Evolutionary conservation across 345 rosid genomes (phyloP).

Genomic region (Excoecaria cochinchinensis): DNA sequence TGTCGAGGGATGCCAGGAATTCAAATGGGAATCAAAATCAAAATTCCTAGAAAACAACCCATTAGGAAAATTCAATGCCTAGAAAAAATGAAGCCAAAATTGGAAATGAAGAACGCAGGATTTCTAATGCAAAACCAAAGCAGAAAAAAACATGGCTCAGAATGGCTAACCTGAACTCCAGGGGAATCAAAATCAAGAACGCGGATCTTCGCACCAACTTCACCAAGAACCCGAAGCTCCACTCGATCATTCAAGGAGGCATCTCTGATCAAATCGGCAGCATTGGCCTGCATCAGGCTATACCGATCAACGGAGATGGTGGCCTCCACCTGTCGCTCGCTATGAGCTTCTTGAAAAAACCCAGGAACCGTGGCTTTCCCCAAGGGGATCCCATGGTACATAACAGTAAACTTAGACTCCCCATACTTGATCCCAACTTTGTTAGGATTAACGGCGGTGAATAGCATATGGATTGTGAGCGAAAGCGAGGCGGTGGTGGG

Average conservation of each 20-base stretch:
- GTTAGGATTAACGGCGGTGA: conserved; percentile 90
- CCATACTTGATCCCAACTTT: conserved; percentile 96
- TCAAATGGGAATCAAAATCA: not conserved
- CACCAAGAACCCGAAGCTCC: conserved; percentile 77
- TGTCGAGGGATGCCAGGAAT: not conserved
- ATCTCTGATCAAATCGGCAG: conserved; percentile 68
- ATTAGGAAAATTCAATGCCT: not conserved
- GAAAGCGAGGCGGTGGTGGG: conserved; percentile 56
- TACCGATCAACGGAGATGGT: conserved; percentile 78
- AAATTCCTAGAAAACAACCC: not conserved
- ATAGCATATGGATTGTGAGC: conserved; percentile 66
- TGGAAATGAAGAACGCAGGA: not conserved
- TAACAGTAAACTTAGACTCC: conserved; percentile 89
- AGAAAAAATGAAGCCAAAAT: not conserved
- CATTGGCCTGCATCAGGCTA: conserved; percentile 78
- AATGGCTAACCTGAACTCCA: conserved; percentile 68
- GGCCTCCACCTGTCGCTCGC: conserved; percentile 68
- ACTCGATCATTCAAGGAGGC: conserved; percentile 87
- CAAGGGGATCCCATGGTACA: conserved; percentile 88
- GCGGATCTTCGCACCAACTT: conserved; percentile 94
- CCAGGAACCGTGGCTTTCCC: conserved; percentile 91
- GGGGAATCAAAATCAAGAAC: conserved; percentile 90
- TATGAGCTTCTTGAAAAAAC: conserved; percentile 86
- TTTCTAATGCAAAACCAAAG: not conserved
- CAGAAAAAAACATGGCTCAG: not conserved